Evolutionary conservation across 192 early-diverging fungal species (phyloP).

Genomic region (Backusella mclennaniae): DNA sequence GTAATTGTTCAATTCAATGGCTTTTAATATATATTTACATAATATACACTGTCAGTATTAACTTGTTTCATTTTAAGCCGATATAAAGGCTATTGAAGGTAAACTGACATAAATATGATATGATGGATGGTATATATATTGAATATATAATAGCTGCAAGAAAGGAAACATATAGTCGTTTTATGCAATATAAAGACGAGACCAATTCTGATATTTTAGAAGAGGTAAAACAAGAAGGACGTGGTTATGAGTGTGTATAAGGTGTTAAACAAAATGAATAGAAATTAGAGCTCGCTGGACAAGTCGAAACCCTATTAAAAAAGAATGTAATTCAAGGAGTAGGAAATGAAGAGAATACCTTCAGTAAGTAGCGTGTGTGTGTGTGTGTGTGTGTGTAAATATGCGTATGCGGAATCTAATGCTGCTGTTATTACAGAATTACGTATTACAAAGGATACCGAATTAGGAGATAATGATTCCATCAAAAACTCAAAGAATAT

Average conservation of each 20-base stretch:
- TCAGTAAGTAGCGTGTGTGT: conserved; percentile 12
- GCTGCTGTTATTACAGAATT: conserved; percentile 9
- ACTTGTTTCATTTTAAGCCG: background rate
- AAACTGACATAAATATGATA: background rate
- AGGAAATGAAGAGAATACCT: conserved; percentile 13
- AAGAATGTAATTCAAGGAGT: conserved; percentile 31
- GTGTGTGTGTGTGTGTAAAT: background rate
- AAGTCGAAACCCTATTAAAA: conserved; percentile 26
- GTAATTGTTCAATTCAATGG: conserved; percentile 10
- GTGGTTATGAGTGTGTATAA: too few relatives aligned
- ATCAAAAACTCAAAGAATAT: conserved; percentile 31
- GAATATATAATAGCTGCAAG: conserved; percentile 23
- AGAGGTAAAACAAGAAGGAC: conserved; percentile 11
- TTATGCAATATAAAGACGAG: conserved; percentile 32
- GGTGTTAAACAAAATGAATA: background rate
- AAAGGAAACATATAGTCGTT: conserved; percentile 26
- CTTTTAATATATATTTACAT: background rate
- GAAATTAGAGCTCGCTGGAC: conserved; percentile 30
- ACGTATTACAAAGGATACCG: conserved; percentile 31
- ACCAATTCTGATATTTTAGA: conserved; percentile 29
- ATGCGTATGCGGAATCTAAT: background rate
- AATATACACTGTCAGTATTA: background rate
- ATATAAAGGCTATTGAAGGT: conserved; percentile 23
- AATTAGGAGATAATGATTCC: conserved; percentile 36
- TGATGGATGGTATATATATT: background rate